Evolutionary conservation across 805 yeast genomes (phyloP), one percentile per base, ranked within the genome.

Genomic region (Saccharomycopsis vini): DNA sequence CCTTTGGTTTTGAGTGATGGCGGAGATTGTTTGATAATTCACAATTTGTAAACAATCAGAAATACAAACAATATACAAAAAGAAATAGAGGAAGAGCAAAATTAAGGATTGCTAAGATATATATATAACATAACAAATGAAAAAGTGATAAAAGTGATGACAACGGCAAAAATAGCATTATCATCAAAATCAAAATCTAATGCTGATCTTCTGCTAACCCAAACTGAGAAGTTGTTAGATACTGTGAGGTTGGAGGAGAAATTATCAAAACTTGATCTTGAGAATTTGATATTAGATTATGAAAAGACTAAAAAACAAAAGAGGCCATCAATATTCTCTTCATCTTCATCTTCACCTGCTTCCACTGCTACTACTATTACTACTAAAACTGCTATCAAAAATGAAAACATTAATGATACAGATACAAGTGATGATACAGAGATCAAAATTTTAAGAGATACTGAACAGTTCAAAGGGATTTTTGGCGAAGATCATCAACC

Each of bases 191-290:
- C n/a, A n/a, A n/a, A n/a, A n/a, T n/a, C n/a, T n/a, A n/a, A n/a
- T n/a, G n/a, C n/a, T n/a, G n/a, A n/a, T n/a, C n/a, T n/a, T n/a
- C n/a, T 18, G 47, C n/a, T n/a, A n/a, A n/a, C n/a, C n/a, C n/a
- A 44, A 15, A 40, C 43, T 2, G 49, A 45, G 22, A 41, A 30
- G 21, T 18, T 45, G 10, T 30, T 45, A 15, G 42, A 45, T 9
- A 42, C 36, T 9, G 36, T 45, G 5, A 21, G 42, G 23, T 30
- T 45, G 2, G 49, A 45, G 31, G 49, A 45, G 21, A 45, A 41
- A 19, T 33, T 45, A 9, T 45, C 49, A 6, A 41, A 42, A 21
- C 19, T 43, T 10, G 45, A 41, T 20, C 18, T 45, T 5, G 49
- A 45, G 20, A 41, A 42, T 16, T 20, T 45, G 24, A 40, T 45